phyloP scores from a whole-genome alignment of 75 land plant genomes.

The Cryptomeria japonica region DNA sequence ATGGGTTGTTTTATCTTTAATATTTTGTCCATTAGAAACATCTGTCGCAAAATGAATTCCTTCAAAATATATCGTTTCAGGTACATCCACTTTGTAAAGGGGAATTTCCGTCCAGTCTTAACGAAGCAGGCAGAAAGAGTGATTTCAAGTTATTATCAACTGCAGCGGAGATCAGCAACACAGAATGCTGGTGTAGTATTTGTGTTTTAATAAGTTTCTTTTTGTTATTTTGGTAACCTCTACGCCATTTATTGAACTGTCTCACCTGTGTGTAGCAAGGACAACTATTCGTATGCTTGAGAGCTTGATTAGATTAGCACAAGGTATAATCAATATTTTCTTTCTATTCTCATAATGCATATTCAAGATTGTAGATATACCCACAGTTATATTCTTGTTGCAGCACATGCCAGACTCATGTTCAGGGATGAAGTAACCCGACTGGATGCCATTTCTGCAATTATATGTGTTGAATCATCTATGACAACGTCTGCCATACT shows the following conservation, averaged over 20 bases:
- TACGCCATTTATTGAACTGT: not conserved
- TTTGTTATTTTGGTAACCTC: not conserved
- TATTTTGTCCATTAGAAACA: not conserved
- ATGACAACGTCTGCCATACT: constrained; percentile 97
- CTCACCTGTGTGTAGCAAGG: constrained; percentile 58
- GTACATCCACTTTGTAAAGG: constrained; percentile 85
- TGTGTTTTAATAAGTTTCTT: not conserved
- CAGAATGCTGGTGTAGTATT: constrained; percentile 75
- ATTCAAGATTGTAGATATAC: constrained; percentile 1
- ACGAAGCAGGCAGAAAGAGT: constrained; percentile 82
- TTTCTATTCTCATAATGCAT: not conserved
- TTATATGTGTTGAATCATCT: constrained; percentile 93
- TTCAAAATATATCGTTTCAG: constrained; percentile 25
- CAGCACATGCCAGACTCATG: constrained; percentile 99
- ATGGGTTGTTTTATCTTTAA: not conserved
- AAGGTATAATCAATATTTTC: constrained; percentile 50
- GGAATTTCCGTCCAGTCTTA: constrained; percentile 67
- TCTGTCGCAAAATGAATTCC: not conserved
- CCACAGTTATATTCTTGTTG: constrained; percentile 8
- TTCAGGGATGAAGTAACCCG: constrained; percentile 85
- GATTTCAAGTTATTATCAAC: constrained; percentile 86
- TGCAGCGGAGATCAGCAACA: constrained; percentile 85
- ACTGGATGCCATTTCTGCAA: constrained; percentile 88
- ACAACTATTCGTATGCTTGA: constrained; percentile 97
- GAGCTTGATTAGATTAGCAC: constrained; percentile 92